Conservation (phyloP, 805 yeast genomes). For the Candida bentonensis region DNA sequence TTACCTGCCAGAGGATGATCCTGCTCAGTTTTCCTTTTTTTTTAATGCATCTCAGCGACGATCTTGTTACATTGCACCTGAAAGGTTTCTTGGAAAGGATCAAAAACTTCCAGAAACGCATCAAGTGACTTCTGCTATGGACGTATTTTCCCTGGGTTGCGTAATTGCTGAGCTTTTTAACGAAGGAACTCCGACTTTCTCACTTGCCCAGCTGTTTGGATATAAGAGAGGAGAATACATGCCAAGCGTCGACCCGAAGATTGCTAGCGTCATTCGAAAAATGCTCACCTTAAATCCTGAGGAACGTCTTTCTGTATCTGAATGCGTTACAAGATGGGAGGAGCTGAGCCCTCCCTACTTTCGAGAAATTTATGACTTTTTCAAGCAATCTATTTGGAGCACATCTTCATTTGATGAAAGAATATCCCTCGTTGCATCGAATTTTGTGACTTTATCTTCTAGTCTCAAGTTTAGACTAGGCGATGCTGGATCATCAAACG, state of each 20-base stretch:
- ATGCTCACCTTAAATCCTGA: conserved; percentile 56
- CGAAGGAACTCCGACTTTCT: conserved; percentile 79
- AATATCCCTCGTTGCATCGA: neutral
- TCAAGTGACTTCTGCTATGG: conserved; percentile 50
- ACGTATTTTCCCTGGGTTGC: conserved; percentile 47
- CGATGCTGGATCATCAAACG: conserved; percentile 45
- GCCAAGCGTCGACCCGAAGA: conserved; percentile 42
- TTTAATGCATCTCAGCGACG: conserved; percentile 84
- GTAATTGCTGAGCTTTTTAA: conserved; percentile 77
- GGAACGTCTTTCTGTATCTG: conserved; percentile 41
- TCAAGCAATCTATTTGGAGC: neutral
- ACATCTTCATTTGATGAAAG: neutral
- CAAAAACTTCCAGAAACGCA: conserved; percentile 14
- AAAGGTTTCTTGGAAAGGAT: conserved; percentile 42
- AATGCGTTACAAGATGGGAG: conserved; percentile 11
- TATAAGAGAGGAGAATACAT: conserved; percentile 54
- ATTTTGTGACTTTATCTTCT: neutral
- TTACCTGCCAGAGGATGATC: conserved; percentile 80
- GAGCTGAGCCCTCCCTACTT: neutral
- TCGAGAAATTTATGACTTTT: neutral
- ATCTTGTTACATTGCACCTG: conserved; percentile 89
- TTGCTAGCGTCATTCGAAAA: conserved; percentile 41
- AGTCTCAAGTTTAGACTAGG: conserved; percentile 30
- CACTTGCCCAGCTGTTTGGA: conserved; percentile 75
- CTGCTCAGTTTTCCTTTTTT: conserved; percentile 80